Conservation (phyloP, 768 basidiomycete genomes). For the Tricholoma matsutake region DNA sequence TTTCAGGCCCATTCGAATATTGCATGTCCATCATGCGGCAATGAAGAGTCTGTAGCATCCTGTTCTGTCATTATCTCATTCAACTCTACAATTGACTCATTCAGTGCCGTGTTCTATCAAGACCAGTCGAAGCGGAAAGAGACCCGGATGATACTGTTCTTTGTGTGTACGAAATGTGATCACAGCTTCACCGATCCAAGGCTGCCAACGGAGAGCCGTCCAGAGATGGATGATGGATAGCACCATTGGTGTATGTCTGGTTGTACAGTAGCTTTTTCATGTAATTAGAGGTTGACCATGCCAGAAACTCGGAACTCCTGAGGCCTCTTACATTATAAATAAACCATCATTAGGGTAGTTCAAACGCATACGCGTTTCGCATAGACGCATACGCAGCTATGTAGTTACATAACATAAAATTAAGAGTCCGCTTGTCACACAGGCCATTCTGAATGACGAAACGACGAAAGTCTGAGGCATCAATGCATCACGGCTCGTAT, state of each 20-base stretch:
- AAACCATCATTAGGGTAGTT: too few species aligned
- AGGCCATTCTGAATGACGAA: too few species aligned
- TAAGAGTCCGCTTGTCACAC: too few species aligned
- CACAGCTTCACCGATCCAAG: slow-evolving; percentile 72
- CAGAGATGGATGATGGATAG: slow-evolving; percentile 25
- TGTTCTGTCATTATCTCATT: not conserved
- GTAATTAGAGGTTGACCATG: not conserved
- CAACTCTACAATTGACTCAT: slow-evolving; percentile 4
- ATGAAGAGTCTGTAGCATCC: slow-evolving; percentile 67
- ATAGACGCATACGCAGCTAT: too few species aligned
- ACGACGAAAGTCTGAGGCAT: too few species aligned
- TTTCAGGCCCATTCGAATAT: slow-evolving; percentile 79
- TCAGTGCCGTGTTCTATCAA: slow-evolving; percentile 92
- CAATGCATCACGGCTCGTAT: too few species aligned
- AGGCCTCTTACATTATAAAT: too few species aligned
- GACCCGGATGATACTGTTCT: slow-evolving; percentile 92
- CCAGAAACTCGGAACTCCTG: too few species aligned
- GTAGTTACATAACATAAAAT: too few species aligned
- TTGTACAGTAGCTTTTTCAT: slow-evolving; percentile 15
- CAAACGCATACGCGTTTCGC: too few species aligned
- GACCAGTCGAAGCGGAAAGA: slow-evolving; percentile 97
- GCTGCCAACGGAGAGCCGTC: slow-evolving; percentile 44
- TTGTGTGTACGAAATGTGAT: slow-evolving; percentile 82
- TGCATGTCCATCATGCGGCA: slow-evolving; percentile 75
- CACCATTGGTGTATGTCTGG: slow-evolving; percentile 1